phyloP scores from a whole-genome alignment of 495 filamentous ascomycete species.

The Hypoxylon rickii region DNA sequence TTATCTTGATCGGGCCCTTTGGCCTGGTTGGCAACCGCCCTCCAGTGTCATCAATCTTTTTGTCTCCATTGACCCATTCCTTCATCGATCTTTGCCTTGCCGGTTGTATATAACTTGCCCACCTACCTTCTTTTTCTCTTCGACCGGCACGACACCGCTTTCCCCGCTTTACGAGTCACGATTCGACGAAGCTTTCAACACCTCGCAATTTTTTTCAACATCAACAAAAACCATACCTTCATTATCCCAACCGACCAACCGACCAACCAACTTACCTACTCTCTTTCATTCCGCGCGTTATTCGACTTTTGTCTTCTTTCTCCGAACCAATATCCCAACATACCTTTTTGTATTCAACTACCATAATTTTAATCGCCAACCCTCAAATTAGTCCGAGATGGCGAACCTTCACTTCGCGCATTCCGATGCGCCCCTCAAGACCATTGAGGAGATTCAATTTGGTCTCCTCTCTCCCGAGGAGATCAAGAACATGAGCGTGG shows the following conservation, averaged over 20 bases:
- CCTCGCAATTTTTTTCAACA: conserved; percentile 2
- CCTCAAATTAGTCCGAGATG: conserved; percentile 61
- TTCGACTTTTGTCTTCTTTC: too few relatives aligned
- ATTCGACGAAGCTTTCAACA: conserved; percentile 9
- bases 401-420: conserved; percentile 89
- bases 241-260: conserved; percentile 10
- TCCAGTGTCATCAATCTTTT: conserved; percentile 34
- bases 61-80: conserved; percentile 23
- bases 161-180: conserved; percentile 26
- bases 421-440: conserved; percentile 93
- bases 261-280: too few relatives aligned
- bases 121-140: conserved; percentile 7
- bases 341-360: neutral
- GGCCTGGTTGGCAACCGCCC: conserved; percentile 33
- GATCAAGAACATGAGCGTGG: conserved; percentile 96
- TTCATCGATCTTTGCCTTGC: conserved; percentile 29
- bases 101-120: conserved; percentile 4
- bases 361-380: neutral
- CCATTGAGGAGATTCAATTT: conserved; percentile 98
- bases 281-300: neutral
- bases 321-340: neutral
- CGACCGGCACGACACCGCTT: conserved; percentile 7
- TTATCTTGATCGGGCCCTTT: conserved; percentile 29
- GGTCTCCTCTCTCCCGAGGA: conserved; percentile 95
- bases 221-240: neutral